phyloP scores from a whole-genome alignment of 75 land plant genomes.

The Sequoia sempervirens region DNA sequence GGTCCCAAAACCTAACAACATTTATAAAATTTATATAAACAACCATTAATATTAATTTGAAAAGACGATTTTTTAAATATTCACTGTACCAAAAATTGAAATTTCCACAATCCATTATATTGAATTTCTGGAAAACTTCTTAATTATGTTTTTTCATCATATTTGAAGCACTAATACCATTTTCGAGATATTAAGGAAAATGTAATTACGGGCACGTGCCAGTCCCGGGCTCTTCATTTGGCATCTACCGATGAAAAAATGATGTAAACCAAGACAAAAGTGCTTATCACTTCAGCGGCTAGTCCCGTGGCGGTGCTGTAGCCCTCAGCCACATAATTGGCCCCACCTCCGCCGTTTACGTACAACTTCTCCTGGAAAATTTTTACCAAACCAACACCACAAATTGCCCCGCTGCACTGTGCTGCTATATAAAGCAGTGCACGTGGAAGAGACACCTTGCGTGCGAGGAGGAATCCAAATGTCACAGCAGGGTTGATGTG shows the following conservation, averaged over 20 bases:
- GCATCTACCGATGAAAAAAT: conserved; percentile 71
- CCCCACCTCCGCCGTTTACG: conserved; percentile 42
- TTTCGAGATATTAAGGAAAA: background rate
- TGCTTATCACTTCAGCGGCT: conserved; percentile 61
- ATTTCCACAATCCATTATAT: too few relatives aligned
- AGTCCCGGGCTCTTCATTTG: conserved; percentile 63
- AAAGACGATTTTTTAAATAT: too few relatives aligned
- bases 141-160: too few relatives aligned
- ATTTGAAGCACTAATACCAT: too few relatives aligned
- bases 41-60: too few relatives aligned
- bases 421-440: conserved; percentile 43
- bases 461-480: conserved; percentile 43
- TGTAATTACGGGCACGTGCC: conserved; percentile 55
- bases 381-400: conserved; percentile 54
- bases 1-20: too few relatives aligned
- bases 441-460: conserved; percentile 46
- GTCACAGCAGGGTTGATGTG: conserved; percentile 48
- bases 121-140: too few relatives aligned
- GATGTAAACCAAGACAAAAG: conserved; percentile 49
- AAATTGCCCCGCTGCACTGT: conserved; percentile 47
- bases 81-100: too few relatives aligned
- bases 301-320: conserved; percentile 35
- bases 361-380: conserved; percentile 22
- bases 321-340: conserved; percentile 39
- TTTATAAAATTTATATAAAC: too few relatives aligned